Base-by-base conservation (phyloP, 768 basidiomycete genomes). In the Boletus rubroflammeus region DNA sequence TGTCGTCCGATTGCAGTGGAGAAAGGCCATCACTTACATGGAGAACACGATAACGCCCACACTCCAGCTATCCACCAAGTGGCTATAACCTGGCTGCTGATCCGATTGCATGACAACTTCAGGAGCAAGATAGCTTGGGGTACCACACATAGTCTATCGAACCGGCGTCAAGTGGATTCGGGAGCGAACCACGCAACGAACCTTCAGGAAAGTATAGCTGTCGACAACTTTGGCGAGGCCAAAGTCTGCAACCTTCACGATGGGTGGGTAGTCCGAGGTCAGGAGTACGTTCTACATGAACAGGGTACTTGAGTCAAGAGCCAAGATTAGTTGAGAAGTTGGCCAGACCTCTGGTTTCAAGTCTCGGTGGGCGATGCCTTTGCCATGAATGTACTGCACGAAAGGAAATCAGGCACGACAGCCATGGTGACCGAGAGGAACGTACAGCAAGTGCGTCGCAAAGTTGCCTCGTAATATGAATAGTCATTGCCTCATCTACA, bases 1-100 rank as follows among this genome's bases (percentile, higher is more conserved):
- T 19, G 36, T 21, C 17, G 14, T 29, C 23, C 13, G 6, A 32
- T 13, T 13, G 29, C 43, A 26, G 47, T 13, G 15, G n/a, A 11
- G 6, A 49, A 50, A 19, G 41, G 25, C 25, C n/a, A 26, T 26
- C 11, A 67, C 83, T 56, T 63, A 93, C 94, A 93, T 94, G 23
- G 87, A 87, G 63, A 88, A 98, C 1, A 98, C 82, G 50, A 98
- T 97, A 21, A 97, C 93, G 6, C 97, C 96, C 11, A 94, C 82
- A 43, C 92, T 95, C 94, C 94, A 99, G 58, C 91, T 93, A 66
- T 99, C 97, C 47, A 98, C 97, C 19, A 88, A 74, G 53, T 86
- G 82, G 63, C 88, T 86, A 64, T 99, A 98, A 3, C 94, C 95
- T 52, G 19, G 81, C 74, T 28, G 63, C 28, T 77, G 71, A 40